Base-by-base conservation (phyloP, 352 stramenopile species). In the Blastocystis sp. region DNA sequence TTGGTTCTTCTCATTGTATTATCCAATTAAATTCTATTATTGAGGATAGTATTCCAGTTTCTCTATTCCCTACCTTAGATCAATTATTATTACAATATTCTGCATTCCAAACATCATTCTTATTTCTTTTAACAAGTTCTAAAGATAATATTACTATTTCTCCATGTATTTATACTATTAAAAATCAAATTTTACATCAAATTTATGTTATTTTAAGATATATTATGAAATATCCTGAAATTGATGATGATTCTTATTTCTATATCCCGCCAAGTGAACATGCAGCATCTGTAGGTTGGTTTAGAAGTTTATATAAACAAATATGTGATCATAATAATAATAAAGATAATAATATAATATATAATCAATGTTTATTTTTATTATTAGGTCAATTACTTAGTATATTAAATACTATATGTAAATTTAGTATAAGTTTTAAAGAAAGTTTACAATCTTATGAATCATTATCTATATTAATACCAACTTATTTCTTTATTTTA, bases 311-410 rank as follows among this genome's bases (percentile, higher is more conserved):
- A n/a, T n/a, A n/a, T n/a, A n/a, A n/a, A n/a, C n/a, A n/a, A n/a
- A n/a, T n/a, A n/a, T n/a, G n/a, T n/a, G n/a, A n/a, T n/a, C n/a
- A n/a, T n/a, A n/a, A n/a, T n/a, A n/a, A n/a, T n/a, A n/a, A n/a
- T n/a, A n/a, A n/a, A n/a, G n/a, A n/a, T n/a, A 46, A 18, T 11
- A 25, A 34, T 18, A 23, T 41, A 1, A 39, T 62, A 30, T 31
- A 34, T 11, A 16, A 43, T 13, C 4, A 40, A 16, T 11, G 11
- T 2, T 21, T 19, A 18, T 62, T 62, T 42, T 54, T 42, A 4
- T 62, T 54, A 25, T 36, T 62, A 9, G 54, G 54, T 27, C 52
- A 62, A 18, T 19, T 62, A n/a, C 16, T 62, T n/a, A 49, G 39
- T 21, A 2, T 62, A 7, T 11, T 62, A 4, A 11, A 54, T 5